These are phyloP conservation scores for Isoetes taiwanensis DNA, from an alignment of 75 land plant species.

Conservation along the genomic window DNA sequence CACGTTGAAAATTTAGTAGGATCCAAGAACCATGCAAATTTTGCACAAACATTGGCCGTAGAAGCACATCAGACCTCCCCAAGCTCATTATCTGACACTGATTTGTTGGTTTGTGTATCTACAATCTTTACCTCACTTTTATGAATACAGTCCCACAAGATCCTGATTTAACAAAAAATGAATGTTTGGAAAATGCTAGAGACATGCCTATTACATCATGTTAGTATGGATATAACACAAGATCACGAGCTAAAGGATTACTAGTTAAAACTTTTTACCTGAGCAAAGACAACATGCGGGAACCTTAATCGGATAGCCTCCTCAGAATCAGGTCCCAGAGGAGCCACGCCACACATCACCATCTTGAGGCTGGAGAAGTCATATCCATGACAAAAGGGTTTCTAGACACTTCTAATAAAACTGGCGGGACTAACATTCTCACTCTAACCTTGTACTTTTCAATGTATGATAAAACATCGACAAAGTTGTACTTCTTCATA, in stretches of 20 bases:
- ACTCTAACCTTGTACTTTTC: neutral
- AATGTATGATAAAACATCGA: neutral
- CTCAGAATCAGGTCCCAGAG: neutral
- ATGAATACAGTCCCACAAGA: too few species aligned
- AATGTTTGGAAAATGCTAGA: neutral
- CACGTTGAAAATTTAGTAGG: too few species aligned
- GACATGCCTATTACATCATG: neutral
- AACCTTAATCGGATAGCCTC: neutral
- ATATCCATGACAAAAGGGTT: neutral
- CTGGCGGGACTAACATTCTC: neutral
- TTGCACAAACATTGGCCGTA: slow-evolving; percentile 17
- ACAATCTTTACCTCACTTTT: too few species aligned
- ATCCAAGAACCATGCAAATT: too few species aligned
- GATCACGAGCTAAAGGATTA: neutral
- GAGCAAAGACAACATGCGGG: neutral
- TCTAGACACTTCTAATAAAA: neutral
- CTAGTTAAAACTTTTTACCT: neutral
- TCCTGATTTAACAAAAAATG: neutral
- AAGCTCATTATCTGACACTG: neutral
- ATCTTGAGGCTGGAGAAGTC: slow-evolving; percentile 3
- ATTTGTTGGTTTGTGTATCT: too few species aligned
- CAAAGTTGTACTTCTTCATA: neutral
- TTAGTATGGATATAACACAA: neutral
- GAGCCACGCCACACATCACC: neutral
- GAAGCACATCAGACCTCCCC: slow-evolving; percentile 28